These are phyloP conservation scores for Dimocarpus longan DNA, from an alignment of 345 rosid species.

Conservation along the genomic window DNA sequence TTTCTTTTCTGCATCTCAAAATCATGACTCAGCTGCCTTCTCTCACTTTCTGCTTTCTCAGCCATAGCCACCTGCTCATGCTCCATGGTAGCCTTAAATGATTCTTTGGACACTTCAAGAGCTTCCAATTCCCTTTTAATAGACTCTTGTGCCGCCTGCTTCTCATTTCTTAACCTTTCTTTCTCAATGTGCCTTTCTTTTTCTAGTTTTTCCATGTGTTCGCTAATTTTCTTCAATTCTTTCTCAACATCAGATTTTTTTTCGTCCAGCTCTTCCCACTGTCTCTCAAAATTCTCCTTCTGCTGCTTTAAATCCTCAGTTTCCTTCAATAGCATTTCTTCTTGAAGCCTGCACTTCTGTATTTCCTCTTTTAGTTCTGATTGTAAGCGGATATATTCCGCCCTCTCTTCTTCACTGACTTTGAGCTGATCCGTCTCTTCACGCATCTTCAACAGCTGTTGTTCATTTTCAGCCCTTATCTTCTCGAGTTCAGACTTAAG, in stretches of 20 bases:
- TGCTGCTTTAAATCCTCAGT: slow-evolving; percentile 83
- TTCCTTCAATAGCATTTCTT: slow-evolving; percentile 80
- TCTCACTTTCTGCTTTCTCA: slow-evolving; percentile 74
- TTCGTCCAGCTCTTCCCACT: slow-evolving; percentile 93
- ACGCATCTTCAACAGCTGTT: slow-evolving; percentile 52
- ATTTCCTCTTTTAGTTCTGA: slow-evolving; percentile 75
- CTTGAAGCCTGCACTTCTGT: slow-evolving; percentile 70
- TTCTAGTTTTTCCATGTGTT: slow-evolving; percentile 63
- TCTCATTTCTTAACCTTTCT: slow-evolving; percentile 67
- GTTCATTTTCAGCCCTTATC: slow-evolving; percentile 63
- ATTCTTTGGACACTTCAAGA: slow-evolving; percentile 67
- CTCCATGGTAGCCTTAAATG: slow-evolving; percentile 70
- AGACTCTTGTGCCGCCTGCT: slow-evolving; percentile 49
- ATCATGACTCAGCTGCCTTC: slow-evolving; percentile 69
- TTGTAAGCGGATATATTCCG: slow-evolving; percentile 70
- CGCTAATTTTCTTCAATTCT: slow-evolving; percentile 50
- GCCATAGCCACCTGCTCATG: slow-evolving; percentile 60
- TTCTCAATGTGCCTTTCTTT: slow-evolving; percentile 63
- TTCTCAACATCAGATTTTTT: slow-evolving; percentile 62
- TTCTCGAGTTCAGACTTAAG: slow-evolving; percentile 73
- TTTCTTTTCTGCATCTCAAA: slow-evolving; percentile 68
- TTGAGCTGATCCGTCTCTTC: slow-evolving; percentile 62
- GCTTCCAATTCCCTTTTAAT: slow-evolving; percentile 66
- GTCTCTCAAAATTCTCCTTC: slow-evolving; percentile 86
- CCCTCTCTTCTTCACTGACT: slow-evolving; percentile 81